phyloP scores from a whole-genome alignment of 2,329 filamentous ascomycete genomes.

The Penicillium sp. region DNA sequence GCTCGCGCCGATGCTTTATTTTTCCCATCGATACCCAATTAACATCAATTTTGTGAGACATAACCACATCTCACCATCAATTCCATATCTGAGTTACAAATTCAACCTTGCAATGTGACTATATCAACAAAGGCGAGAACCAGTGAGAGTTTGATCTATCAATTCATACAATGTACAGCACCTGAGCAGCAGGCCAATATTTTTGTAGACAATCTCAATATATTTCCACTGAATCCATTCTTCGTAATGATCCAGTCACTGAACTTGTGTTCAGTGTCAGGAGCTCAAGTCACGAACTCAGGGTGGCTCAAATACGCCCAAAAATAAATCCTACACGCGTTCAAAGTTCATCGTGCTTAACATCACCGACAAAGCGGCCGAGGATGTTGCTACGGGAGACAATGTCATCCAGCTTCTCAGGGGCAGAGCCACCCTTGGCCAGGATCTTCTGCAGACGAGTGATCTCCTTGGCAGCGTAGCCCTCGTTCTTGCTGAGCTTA shows the following conservation, averaged over 20 bases:
- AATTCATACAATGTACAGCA: conserved; percentile 15
- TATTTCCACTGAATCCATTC: not conserved
- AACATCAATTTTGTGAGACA: not conserved
- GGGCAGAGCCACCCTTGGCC: conserved; percentile 81
- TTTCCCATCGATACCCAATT: conserved; percentile 21
- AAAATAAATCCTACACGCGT: conserved; percentile 8
- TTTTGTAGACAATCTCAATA: conserved; percentile 6
- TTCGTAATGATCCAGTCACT: not conserved
- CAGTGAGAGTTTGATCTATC: not conserved
- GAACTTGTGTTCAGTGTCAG: not conserved
- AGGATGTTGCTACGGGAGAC: conserved; percentile 86
- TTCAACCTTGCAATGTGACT: no score
- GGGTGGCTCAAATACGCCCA: conserved; percentile 23
- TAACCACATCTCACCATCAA: not conserved
- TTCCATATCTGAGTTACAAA: not conserved
- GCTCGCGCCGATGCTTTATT: conserved; percentile 4
- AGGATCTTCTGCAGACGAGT: conserved; percentile 77
- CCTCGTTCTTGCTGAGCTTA: conserved; percentile 77
- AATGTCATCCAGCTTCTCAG: conserved; percentile 86
- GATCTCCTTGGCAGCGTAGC: conserved; percentile 83
- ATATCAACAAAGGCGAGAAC: no score
- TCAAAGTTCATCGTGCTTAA: conserved; percentile 70
- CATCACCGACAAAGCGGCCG: conserved; percentile 69
- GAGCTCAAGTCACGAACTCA: conserved; percentile 1
- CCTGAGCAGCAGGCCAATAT: not conserved